These are phyloP conservation scores for Alloteropsis semialata DNA, from an alignment of 176 grass and related monocot species.

Conservation along the genomic window DNA sequence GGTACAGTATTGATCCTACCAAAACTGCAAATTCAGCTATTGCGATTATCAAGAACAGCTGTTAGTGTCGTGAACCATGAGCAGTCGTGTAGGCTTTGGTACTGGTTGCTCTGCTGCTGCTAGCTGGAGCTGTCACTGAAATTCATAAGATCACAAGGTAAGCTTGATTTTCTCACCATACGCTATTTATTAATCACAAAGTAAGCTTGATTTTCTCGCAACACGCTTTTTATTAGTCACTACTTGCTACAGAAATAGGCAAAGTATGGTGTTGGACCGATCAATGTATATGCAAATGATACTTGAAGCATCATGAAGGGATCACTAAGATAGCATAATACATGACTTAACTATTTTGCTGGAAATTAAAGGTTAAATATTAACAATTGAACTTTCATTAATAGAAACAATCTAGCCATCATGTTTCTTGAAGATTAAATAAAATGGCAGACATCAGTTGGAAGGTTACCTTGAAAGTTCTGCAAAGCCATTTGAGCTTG, in stretches of 20 bases:
- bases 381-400: background rate
- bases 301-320: constrained; percentile 9
- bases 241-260: background rate
- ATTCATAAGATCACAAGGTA: too few species aligned
- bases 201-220: constrained; percentile 8
- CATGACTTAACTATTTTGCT: background rate
- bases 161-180: too few species aligned
- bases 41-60: constrained; percentile 54
- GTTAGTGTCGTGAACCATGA: constrained; percentile 36
- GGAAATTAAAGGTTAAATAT: constrained; percentile 1
- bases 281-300: background rate
- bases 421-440: constrained; percentile 11
- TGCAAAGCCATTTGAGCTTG: constrained; percentile 28
- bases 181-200: too few species aligned
- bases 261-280: background rate
- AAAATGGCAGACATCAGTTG: background rate
- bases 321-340: background rate
- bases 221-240: background rate
- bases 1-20: constrained; percentile 70
- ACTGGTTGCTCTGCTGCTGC: constrained; percentile 35
- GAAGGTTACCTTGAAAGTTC: constrained; percentile 73
- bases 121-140: constrained; percentile 39
- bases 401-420: background rate
- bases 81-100: background rate
- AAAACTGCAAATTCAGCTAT: constrained; percentile 66